phyloP scores from a whole-genome alignment of 2,329 filamentous ascomycete species.

The Alternaria angustiovoidea region DNA sequence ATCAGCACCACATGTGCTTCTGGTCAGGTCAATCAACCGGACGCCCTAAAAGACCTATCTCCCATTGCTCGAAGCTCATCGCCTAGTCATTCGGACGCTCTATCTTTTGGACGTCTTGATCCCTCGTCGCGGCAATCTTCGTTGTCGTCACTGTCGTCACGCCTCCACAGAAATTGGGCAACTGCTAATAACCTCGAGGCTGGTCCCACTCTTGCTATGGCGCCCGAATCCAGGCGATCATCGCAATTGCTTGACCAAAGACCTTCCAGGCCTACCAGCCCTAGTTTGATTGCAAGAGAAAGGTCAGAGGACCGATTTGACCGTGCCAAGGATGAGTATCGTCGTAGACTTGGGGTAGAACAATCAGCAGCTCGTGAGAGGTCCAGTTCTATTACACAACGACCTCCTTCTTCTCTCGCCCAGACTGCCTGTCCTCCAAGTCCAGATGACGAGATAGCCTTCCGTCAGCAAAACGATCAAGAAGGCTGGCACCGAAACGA shows the following conservation, averaged over 20 bases:
- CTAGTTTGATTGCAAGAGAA: slow-evolving; percentile 27
- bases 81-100: slow-evolving; percentile 55
- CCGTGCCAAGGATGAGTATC: slow-evolving; percentile 51
- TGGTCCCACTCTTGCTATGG: slow-evolving; percentile 29
- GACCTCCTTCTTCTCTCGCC: slow-evolving; percentile 39
- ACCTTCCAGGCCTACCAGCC: slow-evolving; percentile 11
- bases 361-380: slow-evolving; percentile 40
- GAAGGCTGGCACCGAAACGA: slow-evolving; percentile 42
- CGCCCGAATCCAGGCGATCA: slow-evolving; percentile 17
- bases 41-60: slow-evolving; percentile 55
- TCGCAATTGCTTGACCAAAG: slow-evolving; percentile 8
- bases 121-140: slow-evolving; percentile 51
- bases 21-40: slow-evolving; percentile 64
- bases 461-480: slow-evolving; percentile 37
- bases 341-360: slow-evolving; percentile 46
- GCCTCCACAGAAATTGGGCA: slow-evolving; percentile 36
- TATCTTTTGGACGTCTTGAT: slow-evolving; percentile 29
- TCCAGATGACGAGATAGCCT: slow-evolving; percentile 54
- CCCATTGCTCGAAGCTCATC: slow-evolving; percentile 48
- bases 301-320: slow-evolving; percentile 44
- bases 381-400: slow-evolving; percentile 30
- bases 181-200: slow-evolving; percentile 35
- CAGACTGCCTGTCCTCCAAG: slow-evolving; percentile 56
- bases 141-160: slow-evolving; percentile 49
- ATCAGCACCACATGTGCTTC: slow-evolving; percentile 69